phyloP scores from a whole-genome alignment of 106 monocot species.

The Platanthera guangdongensis region DNA sequence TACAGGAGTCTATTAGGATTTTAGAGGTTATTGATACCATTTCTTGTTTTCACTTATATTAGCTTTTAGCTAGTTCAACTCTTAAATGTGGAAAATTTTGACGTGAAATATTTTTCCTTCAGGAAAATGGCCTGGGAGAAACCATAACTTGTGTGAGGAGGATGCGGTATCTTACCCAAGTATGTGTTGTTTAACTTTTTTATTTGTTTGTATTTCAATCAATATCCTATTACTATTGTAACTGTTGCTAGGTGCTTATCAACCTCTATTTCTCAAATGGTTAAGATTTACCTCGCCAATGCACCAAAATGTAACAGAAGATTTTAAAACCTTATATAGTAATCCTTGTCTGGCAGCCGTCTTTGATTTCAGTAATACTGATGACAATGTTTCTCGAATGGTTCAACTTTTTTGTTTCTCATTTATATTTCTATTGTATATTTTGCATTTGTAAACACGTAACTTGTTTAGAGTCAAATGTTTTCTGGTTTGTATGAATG shows the following conservation, averaged over 20 bases:
- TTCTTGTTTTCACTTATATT: conserved; percentile 8
- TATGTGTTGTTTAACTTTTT: conserved; percentile 11
- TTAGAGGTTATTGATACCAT: conserved; percentile 50
- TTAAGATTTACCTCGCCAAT: neutral
- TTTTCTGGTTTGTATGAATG: neutral
- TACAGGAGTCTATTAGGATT: conserved; percentile 82
- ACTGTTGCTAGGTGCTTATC: neutral
- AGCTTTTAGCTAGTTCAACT: neutral
- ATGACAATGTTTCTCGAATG: too few relatives aligned
- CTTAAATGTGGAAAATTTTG: neutral
- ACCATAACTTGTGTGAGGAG: conserved; percentile 57
- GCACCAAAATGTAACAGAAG: neutral
- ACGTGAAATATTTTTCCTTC: conserved; percentile 4
- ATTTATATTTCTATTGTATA: neutral
- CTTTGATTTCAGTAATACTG: too few relatives aligned
- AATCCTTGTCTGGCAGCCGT: too few relatives aligned
- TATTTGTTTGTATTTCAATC: neutral
- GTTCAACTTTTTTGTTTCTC: too few relatives aligned
- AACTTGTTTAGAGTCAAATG: neutral
- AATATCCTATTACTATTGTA: neutral
- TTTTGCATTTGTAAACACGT: neutral
- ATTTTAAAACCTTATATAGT: neutral
- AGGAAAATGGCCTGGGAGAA: conserved; percentile 86
- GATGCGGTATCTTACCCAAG: conserved; percentile 77
- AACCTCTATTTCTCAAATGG: neutral